Base-by-base conservation (phyloP, 768 basidiomycete species). In the Russula earlei region DNA sequence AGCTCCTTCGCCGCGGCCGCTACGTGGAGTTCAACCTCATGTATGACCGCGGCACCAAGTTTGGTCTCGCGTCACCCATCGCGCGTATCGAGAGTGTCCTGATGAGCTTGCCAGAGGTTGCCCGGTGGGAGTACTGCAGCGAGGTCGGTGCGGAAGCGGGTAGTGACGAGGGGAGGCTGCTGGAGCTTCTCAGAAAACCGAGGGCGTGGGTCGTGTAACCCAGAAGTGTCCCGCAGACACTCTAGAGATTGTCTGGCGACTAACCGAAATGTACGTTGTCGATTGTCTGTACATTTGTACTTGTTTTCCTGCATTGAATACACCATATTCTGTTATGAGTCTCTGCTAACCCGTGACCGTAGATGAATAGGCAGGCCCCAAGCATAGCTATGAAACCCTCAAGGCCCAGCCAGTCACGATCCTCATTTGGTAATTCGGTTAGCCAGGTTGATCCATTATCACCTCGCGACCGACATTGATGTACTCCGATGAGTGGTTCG, bases 1-100 rank as follows among this genome's bases (percentile, higher is more conserved):
- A 98, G 69, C 80, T 95, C 52, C 64, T 99, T 25, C 77, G 96
- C 40, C 75, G 94, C 24, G 94, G 94, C 1, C 78, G 94, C 59
- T 95, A 97, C 66, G 95, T 95, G 49, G 95, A 99, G 69, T 99
- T 85, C 69, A 84, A 81, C 67, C 71, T 86, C 54, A 77, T 83
- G n/a, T 74, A 79, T 64, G 83, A 85, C 64, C 72, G 84, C 38
- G 85, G 83, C 5, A 84, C 84, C 17, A 83, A 81, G 66, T 85
- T 83, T 58, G 82, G 81, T 10, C 70, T 85, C 47, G 70, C 70
- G 56, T 79, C 80, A 15, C 84, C 82, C 4, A 80, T 81, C 9
- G 73, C 82, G 33, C 69, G 78, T 29, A 75, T 80, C 11, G 84
- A 87, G 69, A 83, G 80, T 62, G 80, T 86, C 50, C 68, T 85